Evolutionary conservation across 805 yeast species (phyloP).

Genomic region (Kuraishia ogatae): DNA sequence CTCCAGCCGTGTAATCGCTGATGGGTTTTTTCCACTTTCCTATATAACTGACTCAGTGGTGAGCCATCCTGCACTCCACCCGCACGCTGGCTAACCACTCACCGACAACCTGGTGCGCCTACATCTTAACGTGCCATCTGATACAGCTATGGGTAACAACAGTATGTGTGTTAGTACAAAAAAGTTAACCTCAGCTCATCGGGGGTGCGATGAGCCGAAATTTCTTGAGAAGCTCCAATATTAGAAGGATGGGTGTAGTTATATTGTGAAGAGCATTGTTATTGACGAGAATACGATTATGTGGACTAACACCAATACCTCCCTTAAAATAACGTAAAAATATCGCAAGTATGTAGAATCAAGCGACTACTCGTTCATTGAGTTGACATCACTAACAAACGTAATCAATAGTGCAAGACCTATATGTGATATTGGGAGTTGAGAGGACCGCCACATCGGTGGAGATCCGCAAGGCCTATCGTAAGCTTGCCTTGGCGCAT

Average conservation of each 20-base stretch:
- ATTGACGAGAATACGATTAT: too few relatives aligned
- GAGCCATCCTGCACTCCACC: too few relatives aligned
- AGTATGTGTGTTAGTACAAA: neutral
- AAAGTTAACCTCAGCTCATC: neutral
- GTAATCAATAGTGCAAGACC: slow-evolving; percentile 3
- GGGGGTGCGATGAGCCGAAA: neutral
- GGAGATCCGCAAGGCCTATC: slow-evolving; percentile 80
- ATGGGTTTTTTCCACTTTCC: too few relatives aligned
- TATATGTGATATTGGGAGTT: slow-evolving; percentile 67
- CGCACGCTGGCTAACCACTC: too few relatives aligned
- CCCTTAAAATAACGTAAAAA: neutral
- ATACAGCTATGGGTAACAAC: neutral
- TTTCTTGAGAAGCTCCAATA: neutral
- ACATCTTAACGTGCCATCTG: too few relatives aligned
- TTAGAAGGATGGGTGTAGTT: too few relatives aligned
- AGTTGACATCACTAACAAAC: neutral
- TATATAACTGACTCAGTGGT: too few relatives aligned
- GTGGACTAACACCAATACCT: neutral
- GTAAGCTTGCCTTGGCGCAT: slow-evolving; percentile 69
- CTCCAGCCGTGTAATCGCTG: too few relatives aligned
- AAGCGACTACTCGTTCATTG: neutral
- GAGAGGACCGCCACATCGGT: slow-evolving; percentile 50
- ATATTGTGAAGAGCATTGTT: too few relatives aligned
- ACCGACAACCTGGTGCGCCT: too few relatives aligned
- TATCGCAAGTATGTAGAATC: neutral